A percentile compares a stretch with the other conserved stretches of the same genome.
phyloP scores from a whole-genome alignment of 257 asterid species.

The Solanum arcanum region DNA sequence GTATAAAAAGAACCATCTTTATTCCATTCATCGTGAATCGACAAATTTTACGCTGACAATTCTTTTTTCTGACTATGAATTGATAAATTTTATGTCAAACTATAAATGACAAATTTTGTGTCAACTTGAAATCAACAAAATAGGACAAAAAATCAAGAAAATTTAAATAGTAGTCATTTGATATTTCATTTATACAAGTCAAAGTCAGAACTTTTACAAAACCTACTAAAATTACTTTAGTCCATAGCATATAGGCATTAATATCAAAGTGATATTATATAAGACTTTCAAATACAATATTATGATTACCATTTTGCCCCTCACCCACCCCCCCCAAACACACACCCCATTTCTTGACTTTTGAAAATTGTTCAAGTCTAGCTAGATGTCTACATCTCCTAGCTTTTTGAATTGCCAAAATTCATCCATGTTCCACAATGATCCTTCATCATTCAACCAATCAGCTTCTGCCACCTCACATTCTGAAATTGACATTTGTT shows the following conservation, averaged over 20 bases:
- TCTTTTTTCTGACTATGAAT: not conserved
- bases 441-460: conserved; percentile 37
- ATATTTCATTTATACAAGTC: not conserved
- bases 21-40: not conserved
- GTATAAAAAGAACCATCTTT: not conserved
- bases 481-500: conserved; percentile 10
- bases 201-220: not conserved
- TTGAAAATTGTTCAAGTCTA: not conserved
- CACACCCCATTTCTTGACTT: not conserved
- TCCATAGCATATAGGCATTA: not conserved
- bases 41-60: not conserved
- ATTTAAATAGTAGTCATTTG: not conserved
- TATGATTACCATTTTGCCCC: not conserved
- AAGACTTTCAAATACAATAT: not conserved
- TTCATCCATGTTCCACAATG: conserved; percentile 55
- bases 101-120: not conserved
- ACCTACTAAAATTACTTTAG: not conserved
- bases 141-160: not conserved
- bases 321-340: not conserved
- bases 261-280: not conserved
- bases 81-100: not conserved
- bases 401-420: conserved; percentile 42
- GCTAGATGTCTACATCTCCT: conserved; percentile 12
- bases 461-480: conserved; percentile 33
- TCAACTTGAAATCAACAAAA: not conserved